phyloP scores from a whole-genome alignment of 139 green algal species.

The Desmodesmus armatus region DNA sequence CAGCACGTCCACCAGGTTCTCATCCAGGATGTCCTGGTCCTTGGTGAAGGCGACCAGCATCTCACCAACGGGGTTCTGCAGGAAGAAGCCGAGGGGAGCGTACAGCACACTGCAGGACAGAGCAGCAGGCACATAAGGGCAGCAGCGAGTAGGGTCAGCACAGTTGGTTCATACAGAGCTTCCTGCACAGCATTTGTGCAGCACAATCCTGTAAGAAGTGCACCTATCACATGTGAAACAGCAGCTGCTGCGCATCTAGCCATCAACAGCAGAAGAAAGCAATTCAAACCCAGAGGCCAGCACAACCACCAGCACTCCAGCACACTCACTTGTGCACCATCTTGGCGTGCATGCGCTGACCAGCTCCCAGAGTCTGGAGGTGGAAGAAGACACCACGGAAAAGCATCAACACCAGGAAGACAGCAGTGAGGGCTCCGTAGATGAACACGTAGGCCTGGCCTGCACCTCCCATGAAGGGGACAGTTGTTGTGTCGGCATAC shows the following conservation, averaged over 20 bases:
- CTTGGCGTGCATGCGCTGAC: slow-evolving; percentile 42
- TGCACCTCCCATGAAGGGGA: background rate
- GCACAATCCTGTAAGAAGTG: background rate
- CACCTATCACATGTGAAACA: background rate
- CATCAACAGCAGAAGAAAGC: background rate
- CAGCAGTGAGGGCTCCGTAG: slow-evolving; percentile 55
- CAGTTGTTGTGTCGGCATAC: slow-evolving; percentile 23
- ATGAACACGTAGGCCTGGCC: slow-evolving; percentile 54
- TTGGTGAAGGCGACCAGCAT: slow-evolving; percentile 73
- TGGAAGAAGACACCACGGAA: slow-evolving; percentile 62
- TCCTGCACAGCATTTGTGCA: too few relatives aligned
- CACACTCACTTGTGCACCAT: slow-evolving; percentile 39
- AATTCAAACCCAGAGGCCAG: background rate
- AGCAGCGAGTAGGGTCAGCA: background rate
- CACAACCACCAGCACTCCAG: background rate
- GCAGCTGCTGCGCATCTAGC: background rate
- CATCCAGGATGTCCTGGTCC: slow-evolving; percentile 75
- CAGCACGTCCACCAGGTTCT: slow-evolving; percentile 66
- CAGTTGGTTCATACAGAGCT: too few relatives aligned
- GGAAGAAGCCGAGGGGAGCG: slow-evolving; percentile 76
- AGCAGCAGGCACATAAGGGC: too few relatives aligned
- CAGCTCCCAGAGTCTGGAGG: slow-evolving; percentile 32
- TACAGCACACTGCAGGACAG: slow-evolving; percentile 54
- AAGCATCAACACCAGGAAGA: slow-evolving; percentile 63
- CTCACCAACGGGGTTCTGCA: slow-evolving; percentile 69